A percentile compares a stretch with the other conserved stretches of the same genome.
Evolutionary conservation across 169 alveolate species (phyloP).

Genomic region (Plasmodium falciparum): DNA sequence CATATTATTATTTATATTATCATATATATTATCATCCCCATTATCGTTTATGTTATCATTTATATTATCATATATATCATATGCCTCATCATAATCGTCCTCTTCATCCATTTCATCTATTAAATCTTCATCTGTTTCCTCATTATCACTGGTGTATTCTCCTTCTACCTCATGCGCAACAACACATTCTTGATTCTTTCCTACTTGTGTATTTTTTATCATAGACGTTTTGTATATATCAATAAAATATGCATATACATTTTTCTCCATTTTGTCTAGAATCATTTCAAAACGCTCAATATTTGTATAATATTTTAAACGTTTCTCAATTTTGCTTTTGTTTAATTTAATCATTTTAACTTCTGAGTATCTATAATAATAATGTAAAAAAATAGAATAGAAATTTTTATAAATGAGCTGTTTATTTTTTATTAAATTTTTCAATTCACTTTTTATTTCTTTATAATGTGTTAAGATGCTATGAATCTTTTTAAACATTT

Average conservation of each 20-base stretch:
- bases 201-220: neutral
- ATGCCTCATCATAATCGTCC: constrained; percentile 9
- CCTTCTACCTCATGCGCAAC: neutral
- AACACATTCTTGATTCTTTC: neutral
- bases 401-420: constrained; percentile 60
- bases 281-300: constrained; percentile 32
- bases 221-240: constrained; percentile 35
- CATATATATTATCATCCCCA: no score
- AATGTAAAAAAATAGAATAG: constrained; percentile 65
- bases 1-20: neutral
- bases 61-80: neutral
- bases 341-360: constrained; percentile 53
- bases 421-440: constrained; percentile 48
- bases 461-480: constrained; percentile 25
- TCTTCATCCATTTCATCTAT: constrained; percentile 18
- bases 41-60: neutral
- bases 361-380: constrained; percentile 52
- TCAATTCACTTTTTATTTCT: constrained; percentile 33
- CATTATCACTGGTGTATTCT: neutral
- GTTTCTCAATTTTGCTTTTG: constrained; percentile 29
- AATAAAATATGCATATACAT: constrained; percentile 47
- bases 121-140: constrained; percentile 7
- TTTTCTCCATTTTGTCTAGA: constrained; percentile 48
- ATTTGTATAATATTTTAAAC: constrained; percentile 50
- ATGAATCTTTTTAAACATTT: constrained; percentile 23